Evolutionary conservation across 2,329 filamentous ascomycete species (phyloP).

Genomic region (Penicillium sp.): DNA sequence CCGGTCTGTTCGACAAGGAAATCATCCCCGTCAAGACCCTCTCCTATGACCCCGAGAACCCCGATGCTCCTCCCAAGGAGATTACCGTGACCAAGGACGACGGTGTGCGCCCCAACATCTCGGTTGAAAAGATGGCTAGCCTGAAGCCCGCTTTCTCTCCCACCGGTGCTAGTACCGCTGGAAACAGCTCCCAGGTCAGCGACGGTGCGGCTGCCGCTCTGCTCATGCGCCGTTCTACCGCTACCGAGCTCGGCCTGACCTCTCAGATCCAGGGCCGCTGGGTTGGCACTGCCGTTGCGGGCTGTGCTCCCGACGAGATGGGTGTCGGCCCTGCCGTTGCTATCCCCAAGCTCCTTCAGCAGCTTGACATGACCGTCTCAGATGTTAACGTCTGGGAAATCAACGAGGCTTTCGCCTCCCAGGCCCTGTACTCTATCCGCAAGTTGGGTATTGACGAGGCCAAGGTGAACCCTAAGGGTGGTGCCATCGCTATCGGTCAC

Average conservation of each 20-base stretch:
- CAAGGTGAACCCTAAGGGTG: conserved; percentile 82
- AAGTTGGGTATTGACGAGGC: conserved; percentile 52
- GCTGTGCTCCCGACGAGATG: conserved; percentile 86
- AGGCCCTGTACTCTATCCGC: conserved; percentile 61
- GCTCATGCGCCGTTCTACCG: conserved; percentile 75
- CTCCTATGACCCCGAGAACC: conserved; percentile 55
- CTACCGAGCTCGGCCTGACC: conserved; percentile 60
- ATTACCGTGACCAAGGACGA: conserved; percentile 71
- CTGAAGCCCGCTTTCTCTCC: conserved; percentile 78
- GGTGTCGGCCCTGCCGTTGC: conserved; percentile 79
- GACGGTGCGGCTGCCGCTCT: conserved; percentile 79
- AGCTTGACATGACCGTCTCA: conserved; percentile 55
- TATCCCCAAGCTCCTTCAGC: conserved; percentile 67
- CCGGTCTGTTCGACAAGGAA: conserved; percentile 65
- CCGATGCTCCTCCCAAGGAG: conserved; percentile 47
- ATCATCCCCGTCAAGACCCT: conserved; percentile 68
- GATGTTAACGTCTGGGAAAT: conserved; percentile 86
- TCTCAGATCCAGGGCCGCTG: conserved; percentile 71
- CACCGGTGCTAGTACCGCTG: conserved; percentile 70
- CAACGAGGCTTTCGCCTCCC: conserved; percentile 68
- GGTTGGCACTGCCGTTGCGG: conserved; percentile 64
- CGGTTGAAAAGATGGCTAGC: conserved; percentile 60
- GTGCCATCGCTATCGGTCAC: conserved; percentile 88
- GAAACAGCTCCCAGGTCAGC: conserved; percentile 75
- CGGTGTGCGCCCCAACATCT: conserved; percentile 63